Percentiles rank a stretch among this genome's conserved stretches.
Evolutionary conservation across 495 filamentous ascomycete species (phyloP).

Genomic region (Tuber aestivum): DNA sequence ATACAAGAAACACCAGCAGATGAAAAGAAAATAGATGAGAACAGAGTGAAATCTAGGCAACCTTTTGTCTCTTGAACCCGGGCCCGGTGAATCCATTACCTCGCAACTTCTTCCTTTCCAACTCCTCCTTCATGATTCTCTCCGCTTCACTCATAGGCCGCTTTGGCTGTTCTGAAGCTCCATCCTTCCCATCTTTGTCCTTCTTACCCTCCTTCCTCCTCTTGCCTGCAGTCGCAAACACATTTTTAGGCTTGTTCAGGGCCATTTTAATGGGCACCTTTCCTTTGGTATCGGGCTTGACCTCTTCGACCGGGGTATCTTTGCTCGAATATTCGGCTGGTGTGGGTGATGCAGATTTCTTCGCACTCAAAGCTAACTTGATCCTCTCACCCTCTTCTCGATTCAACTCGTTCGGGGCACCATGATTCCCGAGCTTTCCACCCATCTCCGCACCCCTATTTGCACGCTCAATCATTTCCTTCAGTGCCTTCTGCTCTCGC

Average conservation of each 20-base stretch:
- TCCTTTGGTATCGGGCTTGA: constrained; percentile 23
- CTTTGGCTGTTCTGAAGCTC: constrained; percentile 56
- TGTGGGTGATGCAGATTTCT: constrained; percentile 10
- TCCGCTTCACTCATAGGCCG: constrained; percentile 84
- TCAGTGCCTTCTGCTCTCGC: constrained; percentile 70
- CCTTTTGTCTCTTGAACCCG: constrained; percentile 33
- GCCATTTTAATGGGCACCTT: constrained; percentile 58
- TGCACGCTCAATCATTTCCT: constrained; percentile 75
- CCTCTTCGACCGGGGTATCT: constrained; percentile 38
- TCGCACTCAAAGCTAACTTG: constrained; percentile 62
- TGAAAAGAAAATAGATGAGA: constrained; percentile 6
- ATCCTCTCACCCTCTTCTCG: constrained; percentile 77
- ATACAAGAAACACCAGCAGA: not conserved
- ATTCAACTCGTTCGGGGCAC: constrained; percentile 53
- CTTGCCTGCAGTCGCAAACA: constrained; percentile 59
- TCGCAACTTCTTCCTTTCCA: constrained; percentile 61
- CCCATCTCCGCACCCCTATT: constrained; percentile 50
- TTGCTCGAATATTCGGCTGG: constrained; percentile 6
- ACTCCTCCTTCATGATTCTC: constrained; percentile 81
- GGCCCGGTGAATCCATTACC: constrained; percentile 36
- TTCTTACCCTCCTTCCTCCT: constrained; percentile 53
- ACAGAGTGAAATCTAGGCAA: constrained; percentile 12
- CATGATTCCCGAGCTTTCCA: constrained; percentile 47
- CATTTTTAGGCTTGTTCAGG: constrained; percentile 64
- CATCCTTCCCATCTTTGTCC: constrained; percentile 52